Evolutionary conservation across 371 early-diverging fungal genomes (phyloP).

Genomic region (Saksenaea oblongispora): DNA sequence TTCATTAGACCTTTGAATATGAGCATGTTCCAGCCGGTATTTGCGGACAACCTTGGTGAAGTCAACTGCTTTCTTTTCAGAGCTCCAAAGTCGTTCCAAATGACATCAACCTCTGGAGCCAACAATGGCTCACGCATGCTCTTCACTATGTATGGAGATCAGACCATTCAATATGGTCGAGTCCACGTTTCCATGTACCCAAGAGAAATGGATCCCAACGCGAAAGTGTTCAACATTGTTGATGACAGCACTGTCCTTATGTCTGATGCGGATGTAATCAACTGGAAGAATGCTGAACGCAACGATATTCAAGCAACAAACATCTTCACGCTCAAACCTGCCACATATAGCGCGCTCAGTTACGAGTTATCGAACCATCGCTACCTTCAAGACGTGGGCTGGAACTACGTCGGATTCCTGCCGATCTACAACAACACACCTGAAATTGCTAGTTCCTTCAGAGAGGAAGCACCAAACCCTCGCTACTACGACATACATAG

Average conservation of each 20-base stretch:
- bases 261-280: slow-evolving; percentile 24
- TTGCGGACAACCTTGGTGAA: slow-evolving; percentile 38
- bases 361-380: slow-evolving; percentile 43
- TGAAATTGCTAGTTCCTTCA: slow-evolving; percentile 39
- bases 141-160: slow-evolving; percentile 44
- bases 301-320: slow-evolving; percentile 44
- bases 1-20: slow-evolving; percentile 35
- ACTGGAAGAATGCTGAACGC: slow-evolving; percentile 43
- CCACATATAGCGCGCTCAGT: slow-evolving; percentile 39
- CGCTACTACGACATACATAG: slow-evolving; percentile 28
- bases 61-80: slow-evolving; percentile 46
- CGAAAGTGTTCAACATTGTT: slow-evolving; percentile 27
- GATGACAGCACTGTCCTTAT: slow-evolving; percentile 24
- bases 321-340: slow-evolving; percentile 38
- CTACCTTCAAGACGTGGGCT: slow-evolving; percentile 42
- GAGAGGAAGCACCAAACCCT: slow-evolving; percentile 46
- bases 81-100: slow-evolving; percentile 26
- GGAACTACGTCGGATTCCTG: slow-evolving; percentile 54
- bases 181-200: slow-evolving; percentile 49
- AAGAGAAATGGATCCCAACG: slow-evolving; percentile 49
- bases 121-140: slow-evolving; percentile 47
- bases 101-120: slow-evolving; percentile 40
- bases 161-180: slow-evolving; percentile 27
- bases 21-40: slow-evolving; percentile 38
- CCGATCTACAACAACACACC: slow-evolving; percentile 46